A percentile compares a stretch with the other conserved stretches of the same genome.
phyloP scores from a whole-genome alignment of 1,139 yeast species.

The Zygoascus hellenicus region DNA sequence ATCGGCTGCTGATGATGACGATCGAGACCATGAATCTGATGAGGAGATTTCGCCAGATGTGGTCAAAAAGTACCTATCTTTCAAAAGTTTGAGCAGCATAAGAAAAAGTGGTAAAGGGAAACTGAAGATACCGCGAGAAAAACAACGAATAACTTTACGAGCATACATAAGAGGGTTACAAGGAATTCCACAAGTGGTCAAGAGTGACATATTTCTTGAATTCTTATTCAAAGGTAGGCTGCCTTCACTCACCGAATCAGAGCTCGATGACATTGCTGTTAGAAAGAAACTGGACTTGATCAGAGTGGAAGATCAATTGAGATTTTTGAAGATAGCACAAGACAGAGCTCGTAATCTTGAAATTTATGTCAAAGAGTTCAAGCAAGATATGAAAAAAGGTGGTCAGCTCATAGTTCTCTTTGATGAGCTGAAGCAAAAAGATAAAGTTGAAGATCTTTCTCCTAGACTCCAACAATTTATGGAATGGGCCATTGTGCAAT shows the following conservation, averaged over 20 bases:
- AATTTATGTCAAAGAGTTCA: conserved; percentile 49
- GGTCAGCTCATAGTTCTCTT: conserved; percentile 43
- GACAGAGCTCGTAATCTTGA: conserved; percentile 45
- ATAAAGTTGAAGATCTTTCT: conserved; percentile 55
- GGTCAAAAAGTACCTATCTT: conserved; percentile 3
- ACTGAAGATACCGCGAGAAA: conserved; percentile 49
- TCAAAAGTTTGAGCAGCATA: not conserved
- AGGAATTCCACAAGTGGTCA: conserved; percentile 50
- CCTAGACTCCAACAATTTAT: conserved; percentile 63
- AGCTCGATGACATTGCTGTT: conserved; percentile 48
- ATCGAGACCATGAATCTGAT: not conserved
- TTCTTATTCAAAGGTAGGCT: conserved; percentile 47
- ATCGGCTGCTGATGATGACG: conserved; percentile 18
- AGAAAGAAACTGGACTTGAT: conserved; percentile 57
- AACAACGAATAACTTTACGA: conserved; percentile 66
- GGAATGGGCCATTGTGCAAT: conserved; percentile 75
- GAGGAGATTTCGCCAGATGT: not conserved
- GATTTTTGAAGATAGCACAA: conserved; percentile 65
- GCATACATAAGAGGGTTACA: conserved; percentile 58
- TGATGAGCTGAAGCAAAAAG: conserved; percentile 53
- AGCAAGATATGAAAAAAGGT: conserved; percentile 46
- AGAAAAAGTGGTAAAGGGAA: conserved; percentile 4
- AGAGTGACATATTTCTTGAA: conserved; percentile 44
- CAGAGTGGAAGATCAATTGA: conserved; percentile 58
- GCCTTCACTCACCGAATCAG: conserved; percentile 36